Percentiles rank a stretch among this genome's conserved stretches.
phyloP scores from a whole-genome alignment of 2,329 filamentous ascomycete genomes.

The Tolypocladium inflatum region DNA sequence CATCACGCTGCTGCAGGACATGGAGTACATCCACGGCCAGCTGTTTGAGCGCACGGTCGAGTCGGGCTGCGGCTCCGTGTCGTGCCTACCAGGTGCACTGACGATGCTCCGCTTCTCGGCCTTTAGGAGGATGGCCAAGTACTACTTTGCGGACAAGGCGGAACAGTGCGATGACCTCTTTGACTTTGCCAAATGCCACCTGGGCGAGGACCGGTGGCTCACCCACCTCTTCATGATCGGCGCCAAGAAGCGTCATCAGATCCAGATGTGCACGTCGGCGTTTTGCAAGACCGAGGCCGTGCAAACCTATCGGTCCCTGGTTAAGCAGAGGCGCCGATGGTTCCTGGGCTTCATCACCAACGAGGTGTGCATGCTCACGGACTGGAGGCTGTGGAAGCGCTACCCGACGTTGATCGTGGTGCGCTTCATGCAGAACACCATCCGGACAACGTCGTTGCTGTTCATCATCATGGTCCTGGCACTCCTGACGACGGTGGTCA shows the following conservation, averaged over 20 bases:
- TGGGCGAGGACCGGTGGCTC: constrained; percentile 93
- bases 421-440: constrained; percentile 92
- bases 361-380: constrained; percentile 95
- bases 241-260: constrained; percentile 85
- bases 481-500: constrained; percentile 74
- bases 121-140: constrained; percentile 93
- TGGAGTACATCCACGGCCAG: constrained; percentile 97
- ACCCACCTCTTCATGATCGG: constrained; percentile 99
- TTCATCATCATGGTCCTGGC: constrained; percentile 93
- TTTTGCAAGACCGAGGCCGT: constrained; percentile 99
- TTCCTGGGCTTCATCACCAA: constrained; percentile 97
- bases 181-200: constrained; percentile 89
- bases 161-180: constrained; percentile 94
- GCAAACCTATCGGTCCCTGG: constrained; percentile 71
- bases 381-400: constrained; percentile 80
- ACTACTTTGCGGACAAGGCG: constrained; percentile 95
- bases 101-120: constrained; percentile 95
- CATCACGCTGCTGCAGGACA: constrained; percentile 89
- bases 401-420: constrained; percentile 83
- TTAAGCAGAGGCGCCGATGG: constrained; percentile 94
- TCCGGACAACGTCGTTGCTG: constrained; percentile 83
- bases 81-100: constrained; percentile 87
- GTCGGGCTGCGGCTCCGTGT: constrained; percentile 87
- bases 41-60: constrained; percentile 93
- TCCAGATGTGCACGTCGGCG: constrained; percentile 93